These are phyloP conservation scores for Mycena indigotica DNA, from an alignment of 768 basidiomycete species.

Conservation along the genomic window DNA sequence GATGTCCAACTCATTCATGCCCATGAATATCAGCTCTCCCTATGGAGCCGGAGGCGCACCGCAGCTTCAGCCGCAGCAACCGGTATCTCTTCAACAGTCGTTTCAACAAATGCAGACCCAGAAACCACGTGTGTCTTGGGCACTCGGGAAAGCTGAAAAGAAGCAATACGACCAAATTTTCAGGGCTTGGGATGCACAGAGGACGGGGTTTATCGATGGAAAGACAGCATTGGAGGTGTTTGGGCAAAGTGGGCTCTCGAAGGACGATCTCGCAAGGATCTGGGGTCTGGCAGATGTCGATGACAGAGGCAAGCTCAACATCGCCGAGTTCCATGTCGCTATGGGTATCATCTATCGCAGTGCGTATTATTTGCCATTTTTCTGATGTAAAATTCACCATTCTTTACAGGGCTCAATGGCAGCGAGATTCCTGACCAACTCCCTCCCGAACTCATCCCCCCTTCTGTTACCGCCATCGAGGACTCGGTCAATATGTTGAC, in stretches of 20 bases:
- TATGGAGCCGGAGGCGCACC: constrained; percentile 63
- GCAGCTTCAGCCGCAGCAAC: constrained; percentile 67
- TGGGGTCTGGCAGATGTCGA: constrained; percentile 94
- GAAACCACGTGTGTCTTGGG: constrained; percentile 79
- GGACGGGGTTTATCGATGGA: constrained; percentile 85
- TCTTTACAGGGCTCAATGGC: constrained; percentile 77
- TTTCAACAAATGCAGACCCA: constrained; percentile 84
- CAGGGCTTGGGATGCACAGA: constrained; percentile 88
- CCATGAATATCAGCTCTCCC: constrained; percentile 62
- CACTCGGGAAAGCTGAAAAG: constrained; percentile 85
- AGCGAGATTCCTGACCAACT: constrained; percentile 86
- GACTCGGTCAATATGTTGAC: constrained; percentile 88
- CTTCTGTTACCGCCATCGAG: constrained; percentile 87
- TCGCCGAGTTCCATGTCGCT: constrained; percentile 96
- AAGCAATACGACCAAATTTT: constrained; percentile 97
- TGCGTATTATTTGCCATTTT: constrained; percentile 44
- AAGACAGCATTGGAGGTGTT: constrained; percentile 88
- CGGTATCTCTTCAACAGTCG: constrained; percentile 73
- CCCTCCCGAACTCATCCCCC: constrained; percentile 87
- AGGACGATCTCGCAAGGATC: constrained; percentile 89
- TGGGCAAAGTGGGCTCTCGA: constrained; percentile 85
- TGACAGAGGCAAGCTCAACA: constrained; percentile 92
- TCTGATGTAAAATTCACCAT: constrained; percentile 3
- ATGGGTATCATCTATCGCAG: constrained; percentile 98
- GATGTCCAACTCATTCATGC: constrained; percentile 94